Percentiles rank a stretch among this genome's conserved stretches.
Evolutionary conservation across 768 basidiomycete genomes (phyloP).

Genomic region (Hericium coralloides): DNA sequence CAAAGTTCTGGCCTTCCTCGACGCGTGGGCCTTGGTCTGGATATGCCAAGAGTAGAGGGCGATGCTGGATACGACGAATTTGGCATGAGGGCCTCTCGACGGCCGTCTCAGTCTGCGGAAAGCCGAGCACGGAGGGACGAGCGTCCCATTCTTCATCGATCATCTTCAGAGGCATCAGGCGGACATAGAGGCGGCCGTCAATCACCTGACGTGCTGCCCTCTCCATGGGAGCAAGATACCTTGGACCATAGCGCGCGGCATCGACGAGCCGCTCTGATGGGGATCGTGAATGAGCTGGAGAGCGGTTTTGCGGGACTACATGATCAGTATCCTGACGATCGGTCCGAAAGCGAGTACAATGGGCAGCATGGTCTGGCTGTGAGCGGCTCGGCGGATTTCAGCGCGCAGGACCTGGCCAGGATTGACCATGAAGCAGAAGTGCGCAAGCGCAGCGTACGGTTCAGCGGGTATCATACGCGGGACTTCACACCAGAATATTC

Average conservation of each 20-base stretch:
- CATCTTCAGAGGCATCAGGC: neutral
- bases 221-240: neutral
- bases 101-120: neutral
- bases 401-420: neutral
- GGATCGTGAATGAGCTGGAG: slow-evolving; percentile 27
- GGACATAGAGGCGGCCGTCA: neutral
- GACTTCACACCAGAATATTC: neutral
- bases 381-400: slow-evolving; percentile 6
- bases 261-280: slow-evolving; percentile 28
- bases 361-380: slow-evolving; percentile 20
- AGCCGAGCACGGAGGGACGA: neutral
- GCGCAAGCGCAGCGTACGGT: neutral
- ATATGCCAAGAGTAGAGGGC: neutral
- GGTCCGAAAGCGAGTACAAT: slow-evolving; percentile 24
- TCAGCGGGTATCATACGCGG: neutral
- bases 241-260: slow-evolving; percentile 9
- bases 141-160: too few species aligned
- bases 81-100: neutral
- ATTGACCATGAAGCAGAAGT: neutral
- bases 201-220: neutral
- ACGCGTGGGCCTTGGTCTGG: neutral
- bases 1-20: neutral
- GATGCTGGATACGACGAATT: neutral
- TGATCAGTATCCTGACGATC: neutral
- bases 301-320: slow-evolving; percentile 1